Conservation (phyloP, 306 rosid species). For the Prunus fruticosa region DNA sequence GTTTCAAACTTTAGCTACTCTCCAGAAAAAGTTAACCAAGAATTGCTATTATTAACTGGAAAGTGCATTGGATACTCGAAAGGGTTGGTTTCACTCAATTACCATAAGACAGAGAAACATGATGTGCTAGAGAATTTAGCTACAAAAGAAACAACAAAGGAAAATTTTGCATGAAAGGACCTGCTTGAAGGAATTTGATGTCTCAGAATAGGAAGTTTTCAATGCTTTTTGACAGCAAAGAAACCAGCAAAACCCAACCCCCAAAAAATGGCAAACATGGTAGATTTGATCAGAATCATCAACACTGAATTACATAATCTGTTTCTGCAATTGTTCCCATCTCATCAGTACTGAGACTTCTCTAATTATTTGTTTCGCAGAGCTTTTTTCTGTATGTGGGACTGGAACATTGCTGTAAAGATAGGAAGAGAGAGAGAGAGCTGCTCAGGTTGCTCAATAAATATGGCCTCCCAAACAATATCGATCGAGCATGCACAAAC, state of each 20-base stretch:
- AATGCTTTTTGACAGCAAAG: not conserved
- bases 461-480: not conserved
- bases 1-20: not conserved
- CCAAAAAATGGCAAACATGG: not conserved
- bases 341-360: not conserved
- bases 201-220: not conserved
- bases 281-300: not conserved
- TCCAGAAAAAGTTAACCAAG: not conserved
- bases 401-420: not conserved
- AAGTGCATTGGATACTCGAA: not conserved
- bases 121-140: not conserved
- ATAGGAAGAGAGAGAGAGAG: not conserved
- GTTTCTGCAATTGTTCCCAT: not conserved
- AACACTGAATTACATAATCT: not conserved
- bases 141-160: not conserved
- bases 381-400: not conserved
- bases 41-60: not conserved
- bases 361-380: no score
- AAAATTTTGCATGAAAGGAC: conserved; percentile 1
- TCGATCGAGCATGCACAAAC: not conserved
- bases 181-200: not conserved
- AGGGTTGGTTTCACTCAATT: not conserved
- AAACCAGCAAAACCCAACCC: not conserved
- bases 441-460: not conserved
- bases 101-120: not conserved